Evolutionary conservation across 2,329 filamentous ascomycete genomes (phyloP), one percentile per base, ranked within the genome.

Genomic region (Fusarium sp.): DNA sequence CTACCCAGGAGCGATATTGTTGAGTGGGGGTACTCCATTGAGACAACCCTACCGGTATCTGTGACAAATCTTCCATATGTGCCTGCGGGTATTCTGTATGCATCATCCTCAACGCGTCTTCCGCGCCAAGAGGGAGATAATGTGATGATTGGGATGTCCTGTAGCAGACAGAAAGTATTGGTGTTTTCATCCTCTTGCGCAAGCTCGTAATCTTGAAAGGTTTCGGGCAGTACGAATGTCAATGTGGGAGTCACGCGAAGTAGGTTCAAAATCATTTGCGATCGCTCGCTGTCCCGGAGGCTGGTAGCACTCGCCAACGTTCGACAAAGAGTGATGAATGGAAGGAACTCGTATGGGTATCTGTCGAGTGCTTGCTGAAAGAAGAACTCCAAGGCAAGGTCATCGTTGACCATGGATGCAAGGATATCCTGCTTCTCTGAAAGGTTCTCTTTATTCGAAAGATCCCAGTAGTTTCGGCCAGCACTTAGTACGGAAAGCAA

Each of bases 131-230:
- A 79, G 58, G 83, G 75, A 50, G 80, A 75, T 64, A 83, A 75
- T 6, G 78, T 79, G 63, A 95, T 91, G 4, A 94, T 83, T 2
- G 88, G 83, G 9, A 94, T 80, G 50, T 89, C 84, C 43, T 85
- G 82, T 2, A 84, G 81, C 6, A 97, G 85, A 62, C 87, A 84
- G 62, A 97, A 91, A 19, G 88, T 88, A 71, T 96, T 96, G 24
- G 88, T 88, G 68, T 96, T 94, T 60, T 96, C 92, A 67, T 97
- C 93, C 78, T 97, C 94, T 52, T 91, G 89, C 38, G 91, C 89
- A 14, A 94, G 88, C 62, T 90, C 87, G 71, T 96, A 97, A 34
- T 86, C 87, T 40, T 86, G 85, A 75, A 97, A 97, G 30, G 86
- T 79, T 1, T 85, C 79, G 1, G 92, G 90, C n/a, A 97, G 84